phyloP scores from a whole-genome alignment of 2,329 filamentous ascomycete species.

The Chalaropsis ovoidea region DNA sequence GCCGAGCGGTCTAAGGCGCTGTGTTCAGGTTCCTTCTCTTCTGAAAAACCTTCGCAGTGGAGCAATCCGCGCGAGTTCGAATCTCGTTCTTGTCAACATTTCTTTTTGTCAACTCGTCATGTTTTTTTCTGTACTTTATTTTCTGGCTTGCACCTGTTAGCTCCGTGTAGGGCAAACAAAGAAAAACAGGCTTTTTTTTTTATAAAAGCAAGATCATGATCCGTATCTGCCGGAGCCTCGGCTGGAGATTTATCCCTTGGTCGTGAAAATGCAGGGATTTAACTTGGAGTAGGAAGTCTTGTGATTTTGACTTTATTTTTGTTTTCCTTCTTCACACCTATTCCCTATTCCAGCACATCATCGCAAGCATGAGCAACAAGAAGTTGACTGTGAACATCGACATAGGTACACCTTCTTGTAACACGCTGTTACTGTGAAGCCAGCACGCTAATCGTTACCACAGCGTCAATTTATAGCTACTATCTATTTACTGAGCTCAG shows the following conservation, averaged over 20 bases:
- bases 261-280: too few relatives aligned
- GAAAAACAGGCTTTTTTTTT: too few relatives aligned
- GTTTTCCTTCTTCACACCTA: too few relatives aligned
- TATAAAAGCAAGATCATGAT: too few relatives aligned
- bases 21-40: slow-evolving; percentile 17
- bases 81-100: slow-evolving; percentile 29
- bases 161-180: too few relatives aligned
- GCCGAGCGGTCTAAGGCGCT: slow-evolving; percentile 23
- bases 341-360: neutral
- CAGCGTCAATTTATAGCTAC: slow-evolving; percentile 57
- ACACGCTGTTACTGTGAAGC: neutral
- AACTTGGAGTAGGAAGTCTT: too few relatives aligned
- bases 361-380: slow-evolving; percentile 15
- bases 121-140: neutral
- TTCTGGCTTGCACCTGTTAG: neutral
- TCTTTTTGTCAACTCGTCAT: neutral
- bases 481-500: slow-evolving; percentile 48
- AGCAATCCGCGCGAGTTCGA: slow-evolving; percentile 25
- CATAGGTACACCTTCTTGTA: neutral
- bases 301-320: neutral
- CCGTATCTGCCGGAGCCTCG: too few relatives aligned
- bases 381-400: slow-evolving; percentile 16
- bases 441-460: neutral
- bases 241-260: too few relatives aligned
- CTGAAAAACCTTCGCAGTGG: slow-evolving; percentile 21